These are phyloP conservation scores for Helenozyma baotianmanensis DNA, from an alignment of 805 yeast genomes.

Conservation along the genomic window DNA sequence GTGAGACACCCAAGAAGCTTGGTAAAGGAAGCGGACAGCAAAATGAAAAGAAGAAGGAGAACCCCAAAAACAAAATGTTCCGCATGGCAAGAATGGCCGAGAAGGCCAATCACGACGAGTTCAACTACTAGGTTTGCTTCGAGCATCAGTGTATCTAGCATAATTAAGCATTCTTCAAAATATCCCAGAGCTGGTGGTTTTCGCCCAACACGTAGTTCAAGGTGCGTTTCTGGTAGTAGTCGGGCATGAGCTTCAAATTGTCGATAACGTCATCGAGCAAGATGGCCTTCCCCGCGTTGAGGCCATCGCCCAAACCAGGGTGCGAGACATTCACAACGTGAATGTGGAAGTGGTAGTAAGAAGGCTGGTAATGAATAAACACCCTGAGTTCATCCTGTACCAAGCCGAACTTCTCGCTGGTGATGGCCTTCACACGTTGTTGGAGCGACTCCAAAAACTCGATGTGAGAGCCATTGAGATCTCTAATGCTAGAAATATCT, in stretches of 20 bases:
- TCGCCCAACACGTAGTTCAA: slow-evolving; percentile 70
- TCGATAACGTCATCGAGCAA: slow-evolving; percentile 79
- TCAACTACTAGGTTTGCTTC: slow-evolving; percentile 50
- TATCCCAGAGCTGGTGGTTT: slow-evolving; percentile 68
- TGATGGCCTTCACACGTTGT: slow-evolving; percentile 41
- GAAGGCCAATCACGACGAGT: slow-evolving; percentile 63
- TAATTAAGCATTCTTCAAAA: too few species aligned
- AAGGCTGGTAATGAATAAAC: slow-evolving; percentile 91
- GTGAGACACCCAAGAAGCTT: slow-evolving; percentile 88
- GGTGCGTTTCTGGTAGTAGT: slow-evolving; percentile 55
- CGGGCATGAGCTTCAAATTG: slow-evolving; percentile 50
- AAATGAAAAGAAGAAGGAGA: slow-evolving; percentile 48
- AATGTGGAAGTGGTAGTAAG: slow-evolving; percentile 92
- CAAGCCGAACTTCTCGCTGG: slow-evolving; percentile 39
- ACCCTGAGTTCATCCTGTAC: slow-evolving; percentile 58
- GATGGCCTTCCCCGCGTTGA: slow-evolving; percentile 75
- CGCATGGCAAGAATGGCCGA: slow-evolving; percentile 69
- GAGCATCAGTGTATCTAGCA: too few species aligned
- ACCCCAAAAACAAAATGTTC: slow-evolving; percentile 69
- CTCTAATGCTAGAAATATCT: slow-evolving; percentile 73
- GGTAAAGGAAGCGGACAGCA: slow-evolving; percentile 40
- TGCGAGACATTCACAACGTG: slow-evolving; percentile 78
- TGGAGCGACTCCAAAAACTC: slow-evolving; percentile 51
- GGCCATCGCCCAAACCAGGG: slow-evolving; percentile 63
- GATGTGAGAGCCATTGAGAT: slow-evolving; percentile 55